A percentile compares a stretch with the other conserved stretches of the same genome.
phyloP scores from a whole-genome alignment of 2,329 filamentous ascomycete genomes.

The Xylariaceae sp. region DNA sequence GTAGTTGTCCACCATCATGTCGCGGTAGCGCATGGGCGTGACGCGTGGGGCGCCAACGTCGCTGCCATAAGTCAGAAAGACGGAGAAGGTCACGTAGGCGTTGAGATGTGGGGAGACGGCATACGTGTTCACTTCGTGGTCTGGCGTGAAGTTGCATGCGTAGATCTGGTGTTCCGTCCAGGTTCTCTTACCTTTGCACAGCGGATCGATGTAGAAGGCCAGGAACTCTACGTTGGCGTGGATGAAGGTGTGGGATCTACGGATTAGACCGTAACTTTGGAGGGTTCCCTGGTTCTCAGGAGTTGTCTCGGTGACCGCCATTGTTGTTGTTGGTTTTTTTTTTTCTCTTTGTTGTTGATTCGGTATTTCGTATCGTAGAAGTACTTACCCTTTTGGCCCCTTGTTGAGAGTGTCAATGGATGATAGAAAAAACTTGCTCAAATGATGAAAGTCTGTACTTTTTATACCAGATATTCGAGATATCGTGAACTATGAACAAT shows the following conservation, averaged over 20 bases:
- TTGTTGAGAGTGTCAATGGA: neutral
- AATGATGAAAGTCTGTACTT: neutral
- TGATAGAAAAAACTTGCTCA: neutral
- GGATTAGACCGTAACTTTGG: neutral
- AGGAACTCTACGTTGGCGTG: slow-evolving; percentile 1
- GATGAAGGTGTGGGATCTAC: neutral
- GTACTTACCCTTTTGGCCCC: neutral
- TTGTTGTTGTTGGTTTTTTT: neutral
- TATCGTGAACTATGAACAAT: neutral
- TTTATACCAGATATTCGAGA: neutral
- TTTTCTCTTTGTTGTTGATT: neutral
- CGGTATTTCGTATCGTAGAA: too few relatives aligned
- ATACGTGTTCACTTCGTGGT: neutral
- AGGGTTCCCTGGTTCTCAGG: neutral
- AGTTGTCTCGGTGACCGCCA: neutral
- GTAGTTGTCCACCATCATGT: slow-evolving; percentile 20
- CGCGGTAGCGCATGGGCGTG: slow-evolving; percentile 12
- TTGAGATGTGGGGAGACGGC: slow-evolving; percentile 2
- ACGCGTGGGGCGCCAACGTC: neutral
- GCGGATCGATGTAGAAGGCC: neutral
- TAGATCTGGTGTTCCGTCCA: neutral
- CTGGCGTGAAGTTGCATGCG: neutral
- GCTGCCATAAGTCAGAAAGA: neutral
- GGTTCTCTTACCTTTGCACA: neutral
- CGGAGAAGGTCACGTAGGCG: slow-evolving; percentile 9